These are phyloP conservation scores for Calonectria leucothoes DNA, from an alignment of 2,329 filamentous ascomycete genomes.

Conservation along the genomic window DNA sequence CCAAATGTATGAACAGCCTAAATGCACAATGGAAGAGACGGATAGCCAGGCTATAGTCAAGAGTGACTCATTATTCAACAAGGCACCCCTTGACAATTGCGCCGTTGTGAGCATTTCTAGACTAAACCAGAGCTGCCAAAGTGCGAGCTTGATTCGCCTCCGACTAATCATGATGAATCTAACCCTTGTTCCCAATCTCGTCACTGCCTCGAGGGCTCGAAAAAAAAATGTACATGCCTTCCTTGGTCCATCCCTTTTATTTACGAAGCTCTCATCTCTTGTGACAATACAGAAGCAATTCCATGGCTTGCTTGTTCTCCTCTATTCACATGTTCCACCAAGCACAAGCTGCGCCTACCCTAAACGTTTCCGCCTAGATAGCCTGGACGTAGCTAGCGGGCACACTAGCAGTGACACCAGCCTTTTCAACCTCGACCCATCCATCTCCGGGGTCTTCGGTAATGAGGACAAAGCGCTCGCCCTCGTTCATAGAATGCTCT, in stretches of 20 bases:
- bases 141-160: background rate
- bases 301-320: constrained; percentile 15
- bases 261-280: constrained; percentile 13
- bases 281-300: constrained; percentile 18
- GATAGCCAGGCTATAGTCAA: background rate
- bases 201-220: background rate
- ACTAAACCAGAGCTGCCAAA: background rate
- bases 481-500: constrained; percentile 91
- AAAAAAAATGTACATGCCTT: constrained; percentile 26
- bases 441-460: constrained; percentile 91
- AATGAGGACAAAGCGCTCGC: constrained; percentile 91
- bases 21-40: no score
- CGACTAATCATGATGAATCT: background rate
- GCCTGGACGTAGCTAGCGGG: constrained; percentile 93
- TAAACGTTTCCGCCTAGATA: constrained; percentile 57
- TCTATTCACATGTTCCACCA: constrained; percentile 31
- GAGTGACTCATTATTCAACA: background rate
- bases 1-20: background rate
- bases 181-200: background rate
- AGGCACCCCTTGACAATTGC: background rate
- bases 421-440: constrained; percentile 97
- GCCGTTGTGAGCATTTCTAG: background rate
- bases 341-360: background rate
- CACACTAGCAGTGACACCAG: constrained; percentile 86
- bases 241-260: constrained; percentile 16